phyloP scores from a whole-genome alignment of 2,329 filamentous ascomycete species.

The Colletotrichum camelliae region DNA sequence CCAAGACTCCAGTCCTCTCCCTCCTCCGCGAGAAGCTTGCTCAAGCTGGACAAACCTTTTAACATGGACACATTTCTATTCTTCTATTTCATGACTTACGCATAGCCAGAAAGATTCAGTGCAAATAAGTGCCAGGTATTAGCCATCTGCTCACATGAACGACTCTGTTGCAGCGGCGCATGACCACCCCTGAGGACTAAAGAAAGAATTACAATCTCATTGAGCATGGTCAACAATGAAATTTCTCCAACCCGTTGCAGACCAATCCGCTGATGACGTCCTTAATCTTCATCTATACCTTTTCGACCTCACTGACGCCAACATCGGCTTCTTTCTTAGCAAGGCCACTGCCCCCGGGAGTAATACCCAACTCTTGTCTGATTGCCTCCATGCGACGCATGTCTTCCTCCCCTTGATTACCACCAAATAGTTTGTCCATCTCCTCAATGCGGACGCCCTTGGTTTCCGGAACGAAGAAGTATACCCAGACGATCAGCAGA shows the following conservation, averaged over 20 bases:
- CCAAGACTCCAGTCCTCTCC: neutral
- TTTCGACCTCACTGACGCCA: neutral
- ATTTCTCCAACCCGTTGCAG: neutral
- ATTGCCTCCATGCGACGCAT: neutral
- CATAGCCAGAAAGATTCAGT: neutral
- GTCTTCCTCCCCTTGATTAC: constrained; percentile 24
- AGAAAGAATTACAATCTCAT: neutral
- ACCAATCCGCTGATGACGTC: neutral
- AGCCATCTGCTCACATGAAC: neutral
- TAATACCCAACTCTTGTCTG: neutral
- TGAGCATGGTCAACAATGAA: neutral
- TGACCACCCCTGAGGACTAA: neutral
- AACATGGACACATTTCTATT: neutral
- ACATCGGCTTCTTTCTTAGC: neutral
- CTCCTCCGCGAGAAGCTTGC: neutral
- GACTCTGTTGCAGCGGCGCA: neutral
- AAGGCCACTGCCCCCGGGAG: neutral
- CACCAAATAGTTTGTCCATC: constrained; percentile 52
- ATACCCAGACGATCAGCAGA: constrained; percentile 53
- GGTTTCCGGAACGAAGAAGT: constrained; percentile 64
- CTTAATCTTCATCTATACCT: neutral
- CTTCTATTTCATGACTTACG: neutral
- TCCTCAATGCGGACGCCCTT: constrained; percentile 59
- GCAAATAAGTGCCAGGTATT: neutral
- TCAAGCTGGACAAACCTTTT: neutral